Percentiles rank a stretch among this genome's conserved stretches.
Conservation (phyloP, 768 basidiomycete species). For the Sarcomyxa edulis region DNA sequence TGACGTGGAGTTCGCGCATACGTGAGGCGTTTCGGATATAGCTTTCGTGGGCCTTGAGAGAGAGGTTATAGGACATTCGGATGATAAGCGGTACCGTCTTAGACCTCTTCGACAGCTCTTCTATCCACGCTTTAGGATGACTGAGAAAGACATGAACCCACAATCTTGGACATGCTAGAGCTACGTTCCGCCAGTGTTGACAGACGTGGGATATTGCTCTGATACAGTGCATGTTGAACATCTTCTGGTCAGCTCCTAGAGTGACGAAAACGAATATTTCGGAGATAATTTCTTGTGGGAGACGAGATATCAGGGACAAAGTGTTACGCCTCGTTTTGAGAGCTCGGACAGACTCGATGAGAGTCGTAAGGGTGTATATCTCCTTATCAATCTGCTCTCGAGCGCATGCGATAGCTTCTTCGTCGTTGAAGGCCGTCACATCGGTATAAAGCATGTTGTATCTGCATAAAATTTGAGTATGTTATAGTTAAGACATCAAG, state of each 20-base stretch:
- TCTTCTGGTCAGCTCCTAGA: too few relatives aligned
- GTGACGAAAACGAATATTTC: constrained; percentile 25
- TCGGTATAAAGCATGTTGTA: too few relatives aligned
- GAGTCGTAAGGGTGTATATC: constrained; percentile 20
- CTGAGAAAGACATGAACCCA: constrained; percentile 32
- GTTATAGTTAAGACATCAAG: too few relatives aligned
- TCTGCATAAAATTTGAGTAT: too few relatives aligned
- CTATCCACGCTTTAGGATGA: constrained; percentile 27
- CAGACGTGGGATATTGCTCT: too few relatives aligned
- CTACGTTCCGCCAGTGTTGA: constrained; percentile 41
- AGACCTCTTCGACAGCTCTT: constrained; percentile 38
- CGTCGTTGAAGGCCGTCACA: too few relatives aligned
- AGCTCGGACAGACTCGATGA: constrained; percentile 24
- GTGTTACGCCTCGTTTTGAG: constrained; percentile 30
- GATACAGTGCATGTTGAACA: constrained; percentile 32
- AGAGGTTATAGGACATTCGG: too few relatives aligned
- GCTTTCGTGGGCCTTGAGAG: too few relatives aligned
- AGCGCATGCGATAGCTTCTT: too few relatives aligned
- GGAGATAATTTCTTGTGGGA: constrained; percentile 37
- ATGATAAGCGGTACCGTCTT: constrained; percentile 30
- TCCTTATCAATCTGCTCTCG: constrained; percentile 31
- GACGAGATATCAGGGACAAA: constrained; percentile 26
- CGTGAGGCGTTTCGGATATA: too few relatives aligned
- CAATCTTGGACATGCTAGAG: constrained; percentile 30
- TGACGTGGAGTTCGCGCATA: too few relatives aligned